Conservation (phyloP, 129 eudicot genomes). For the Lactuca saligna region DNA sequence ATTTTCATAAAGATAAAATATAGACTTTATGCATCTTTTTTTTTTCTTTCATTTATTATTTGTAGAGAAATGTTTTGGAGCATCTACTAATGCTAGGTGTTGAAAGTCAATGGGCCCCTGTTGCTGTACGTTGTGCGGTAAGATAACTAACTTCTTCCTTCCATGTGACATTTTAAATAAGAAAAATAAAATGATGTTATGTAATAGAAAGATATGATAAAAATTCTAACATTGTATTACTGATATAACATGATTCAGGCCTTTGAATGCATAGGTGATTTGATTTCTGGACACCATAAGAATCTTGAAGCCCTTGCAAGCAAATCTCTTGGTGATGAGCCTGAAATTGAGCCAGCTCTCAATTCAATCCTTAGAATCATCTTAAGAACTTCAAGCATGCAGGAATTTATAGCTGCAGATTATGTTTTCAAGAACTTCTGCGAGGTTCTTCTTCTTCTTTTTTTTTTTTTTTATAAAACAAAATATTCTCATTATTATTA, state of each 20-base stretch:
- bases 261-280: constrained; percentile 84
- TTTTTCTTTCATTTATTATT: background rate
- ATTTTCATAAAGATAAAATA: background rate
- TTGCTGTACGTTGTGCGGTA: constrained; percentile 90
- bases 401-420: constrained; percentile 88
- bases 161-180: background rate
- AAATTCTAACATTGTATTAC: no score
- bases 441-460: constrained; percentile 60
- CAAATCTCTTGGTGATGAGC: constrained; percentile 86
- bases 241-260: constrained; percentile 57
- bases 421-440: constrained; percentile 78
- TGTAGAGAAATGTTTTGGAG: constrained; percentile 78
- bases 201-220: no score
- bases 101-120: constrained; percentile 98
- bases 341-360: constrained; percentile 70
- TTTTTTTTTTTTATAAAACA: background rate
- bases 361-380: constrained; percentile 79
- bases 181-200: no score
- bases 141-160: constrained; percentile 35
- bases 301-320: constrained; percentile 77
- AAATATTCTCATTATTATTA: background rate
- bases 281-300: constrained; percentile 64
- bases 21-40: constrained; percentile 2
- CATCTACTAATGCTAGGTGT: constrained; percentile 88
- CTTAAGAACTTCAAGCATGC: constrained; percentile 83